Evolutionary conservation across 345 rosid genomes (phyloP), one percentile per base, ranked within the genome.

Genomic region (Syzygium grande): DNA sequence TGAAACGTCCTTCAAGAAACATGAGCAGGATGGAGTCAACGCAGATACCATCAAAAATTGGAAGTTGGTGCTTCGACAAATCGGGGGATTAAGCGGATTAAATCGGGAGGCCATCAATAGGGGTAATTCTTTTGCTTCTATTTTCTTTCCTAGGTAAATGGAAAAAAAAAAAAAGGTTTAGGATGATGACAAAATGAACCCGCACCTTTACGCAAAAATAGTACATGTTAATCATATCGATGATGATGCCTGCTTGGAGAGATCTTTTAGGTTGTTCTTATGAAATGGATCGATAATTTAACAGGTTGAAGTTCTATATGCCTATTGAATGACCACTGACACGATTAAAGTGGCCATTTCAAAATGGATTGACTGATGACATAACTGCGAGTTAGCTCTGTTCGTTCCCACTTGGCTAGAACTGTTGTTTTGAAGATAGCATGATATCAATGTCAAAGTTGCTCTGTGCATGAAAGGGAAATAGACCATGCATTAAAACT

Each of bases 161-260:
- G 0, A 27, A 27, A 11, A 25, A n/a, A 6, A 0, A 27, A 27
- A 11, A 25, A n/a, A 6, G 4, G 0, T n/a, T 1, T 61, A 13
- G 4, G 34, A n/a, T 12, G 73, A 14, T 63, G 38, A n/a, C 5
- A 14, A 6, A 13, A 63, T n/a, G 19, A 63, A n/a, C 9, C 38
- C 8, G 0, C 13, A 1, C 34, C 5, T 63, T n/a, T n/a, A n/a
- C n/a, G n/a, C n/a, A n/a, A n/a, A n/a, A n/a, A n/a, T n/a, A n/a
- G n/a, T n/a, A n/a, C n/a, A n/a, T n/a, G n/a, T n/a, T n/a, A n/a
- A n/a, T n/a, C 9, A n/a, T 5, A 61, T 3, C 0, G 9, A n/a
- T 3, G 2, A n/a, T n/a, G 9, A 3, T 63, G 73, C 73, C n/a
- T 14, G 73, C 73, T 1, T 3, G 5, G n/a, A 7, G 38, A n/a